These are phyloP conservation scores for Aschersonia sp. DNA, from an alignment of 2,329 filamentous ascomycete species.

Conservation along the genomic window DNA sequence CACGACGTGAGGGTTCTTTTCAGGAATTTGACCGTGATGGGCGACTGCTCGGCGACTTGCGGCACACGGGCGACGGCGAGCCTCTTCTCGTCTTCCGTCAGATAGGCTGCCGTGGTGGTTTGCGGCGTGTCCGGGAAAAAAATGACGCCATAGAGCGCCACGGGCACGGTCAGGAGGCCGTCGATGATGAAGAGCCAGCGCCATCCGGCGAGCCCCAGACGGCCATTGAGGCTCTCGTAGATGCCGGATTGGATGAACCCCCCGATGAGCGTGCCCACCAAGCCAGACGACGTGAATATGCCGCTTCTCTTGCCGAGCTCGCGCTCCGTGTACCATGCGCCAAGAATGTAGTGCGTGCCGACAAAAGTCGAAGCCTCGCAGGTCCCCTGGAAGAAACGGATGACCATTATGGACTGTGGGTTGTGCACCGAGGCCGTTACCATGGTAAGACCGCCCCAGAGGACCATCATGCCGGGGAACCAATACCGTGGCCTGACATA, in stretches of 20 bases:
- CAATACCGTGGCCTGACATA: slow-evolving; percentile 49
- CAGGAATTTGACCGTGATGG: slow-evolving; percentile 32
- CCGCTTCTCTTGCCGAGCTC: slow-evolving; percentile 49
- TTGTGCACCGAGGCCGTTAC: slow-evolving; percentile 24
- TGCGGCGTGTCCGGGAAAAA: slow-evolving; percentile 27
- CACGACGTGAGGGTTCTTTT: slow-evolving; percentile 42
- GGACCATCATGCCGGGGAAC: slow-evolving; percentile 47
- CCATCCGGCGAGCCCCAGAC: slow-evolving; percentile 47
- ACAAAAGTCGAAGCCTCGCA: slow-evolving; percentile 24
- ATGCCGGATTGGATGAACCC: slow-evolving; percentile 52
- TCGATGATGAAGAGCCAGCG: slow-evolving; percentile 60
- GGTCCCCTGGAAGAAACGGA: slow-evolving; percentile 23
- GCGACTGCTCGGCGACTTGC: slow-evolving; percentile 19
- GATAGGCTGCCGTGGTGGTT: slow-evolving; percentile 26
- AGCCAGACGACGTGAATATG: slow-evolving; percentile 46
- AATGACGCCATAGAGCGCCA: slow-evolving; percentile 19
- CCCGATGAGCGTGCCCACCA: slow-evolving; percentile 35
- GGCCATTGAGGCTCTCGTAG: slow-evolving; percentile 25
- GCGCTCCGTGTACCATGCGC: slow-evolving; percentile 42
- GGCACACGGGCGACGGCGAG: slow-evolving; percentile 29
- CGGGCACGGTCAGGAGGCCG: slow-evolving; percentile 30
- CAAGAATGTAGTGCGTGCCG: slow-evolving; percentile 27
- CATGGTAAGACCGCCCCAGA: slow-evolving; percentile 53
- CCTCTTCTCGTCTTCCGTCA: slow-evolving; percentile 29
- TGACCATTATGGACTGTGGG: slow-evolving; percentile 21